Conservation (phyloP, 176 grass and related monocot genomes). For the Hordeum marinum region DNA sequence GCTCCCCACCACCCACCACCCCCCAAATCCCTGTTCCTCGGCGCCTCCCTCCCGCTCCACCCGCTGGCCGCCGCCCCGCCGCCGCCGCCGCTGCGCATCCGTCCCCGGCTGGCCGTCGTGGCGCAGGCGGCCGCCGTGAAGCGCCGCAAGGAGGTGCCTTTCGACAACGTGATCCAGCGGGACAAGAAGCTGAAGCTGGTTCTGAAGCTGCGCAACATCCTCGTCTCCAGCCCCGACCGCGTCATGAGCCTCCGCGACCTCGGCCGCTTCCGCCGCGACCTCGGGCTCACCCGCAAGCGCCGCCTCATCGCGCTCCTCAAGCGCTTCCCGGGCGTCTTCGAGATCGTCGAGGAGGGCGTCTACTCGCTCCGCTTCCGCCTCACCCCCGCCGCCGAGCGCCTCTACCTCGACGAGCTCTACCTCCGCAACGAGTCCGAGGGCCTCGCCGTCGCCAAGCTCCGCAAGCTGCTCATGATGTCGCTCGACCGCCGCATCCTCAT, state of each 20-base stretch:
- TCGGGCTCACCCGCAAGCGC: slow-evolving; percentile 89
- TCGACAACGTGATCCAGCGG: slow-evolving; percentile 87
- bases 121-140: slow-evolving; percentile 72
- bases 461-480: slow-evolving; percentile 96
- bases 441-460: slow-evolving; percentile 61
- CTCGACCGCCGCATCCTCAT: slow-evolving; percentile 62
- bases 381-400: slow-evolving; percentile 67
- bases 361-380: slow-evolving; percentile 81
- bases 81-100: slow-evolving; percentile 20
- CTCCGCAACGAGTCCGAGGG: slow-evolving; percentile 80
- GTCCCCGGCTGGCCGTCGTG: slow-evolving; percentile 33
- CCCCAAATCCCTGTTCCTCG: slow-evolving; percentile 47
- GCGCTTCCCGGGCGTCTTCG: slow-evolving; percentile 78
- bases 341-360: slow-evolving; percentile 86
- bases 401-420: slow-evolving; percentile 85
- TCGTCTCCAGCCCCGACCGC: slow-evolving; percentile 64
- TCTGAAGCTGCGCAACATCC: slow-evolving; percentile 86
- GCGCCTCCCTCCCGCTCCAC: slow-evolving; percentile 16
- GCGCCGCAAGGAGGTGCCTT: slow-evolving; percentile 77
- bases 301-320: slow-evolving; percentile 87
- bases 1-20: not conserved
- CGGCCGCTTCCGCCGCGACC: slow-evolving; percentile 81
- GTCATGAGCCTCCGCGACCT: slow-evolving; percentile 89
- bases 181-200: slow-evolving; percentile 98
- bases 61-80: not conserved